Evolutionary conservation across 768 basidiomycete species (phyloP).

Genomic region (Pisolithus orientalis): DNA sequence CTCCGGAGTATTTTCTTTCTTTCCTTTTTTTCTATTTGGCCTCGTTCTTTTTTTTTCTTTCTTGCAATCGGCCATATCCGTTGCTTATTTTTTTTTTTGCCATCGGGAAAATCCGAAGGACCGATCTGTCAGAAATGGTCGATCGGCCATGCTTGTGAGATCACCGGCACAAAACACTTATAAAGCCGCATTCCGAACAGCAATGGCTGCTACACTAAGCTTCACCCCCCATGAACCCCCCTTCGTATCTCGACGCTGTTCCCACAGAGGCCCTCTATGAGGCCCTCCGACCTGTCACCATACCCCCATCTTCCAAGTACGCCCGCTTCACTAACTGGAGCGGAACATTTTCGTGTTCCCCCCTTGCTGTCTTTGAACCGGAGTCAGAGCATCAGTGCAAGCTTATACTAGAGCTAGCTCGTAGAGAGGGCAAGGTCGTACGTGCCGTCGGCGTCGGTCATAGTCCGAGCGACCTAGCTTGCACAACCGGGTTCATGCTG

Average conservation of each 20-base stretch:
- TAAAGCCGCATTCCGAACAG: constrained; percentile 15
- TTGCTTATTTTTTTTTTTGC: neutral
- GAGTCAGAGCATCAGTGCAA: constrained; percentile 60
- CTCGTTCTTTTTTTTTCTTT: no score
- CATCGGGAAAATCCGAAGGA: constrained; percentile 8
- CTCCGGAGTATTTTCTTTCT: no score
- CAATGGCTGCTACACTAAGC: constrained; percentile 29
- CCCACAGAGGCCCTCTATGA: constrained; percentile 44
- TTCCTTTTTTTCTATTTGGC: no score
- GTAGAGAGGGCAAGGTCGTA: constrained; percentile 61
- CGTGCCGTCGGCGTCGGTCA: constrained; percentile 89
- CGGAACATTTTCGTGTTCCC: constrained; percentile 63
- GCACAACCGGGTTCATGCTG: constrained; percentile 83
- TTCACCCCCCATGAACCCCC: constrained; percentile 32
- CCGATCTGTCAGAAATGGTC: constrained; percentile 10
- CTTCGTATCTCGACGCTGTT: constrained; percentile 30
- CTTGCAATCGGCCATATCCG: constrained; percentile 11
- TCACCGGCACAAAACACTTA: constrained; percentile 18
- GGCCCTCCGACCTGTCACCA: constrained; percentile 50
- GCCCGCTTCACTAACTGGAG: constrained; percentile 83
- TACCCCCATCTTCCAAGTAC: constrained; percentile 33
- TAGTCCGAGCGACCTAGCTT: constrained; percentile 89
- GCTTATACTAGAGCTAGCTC: constrained; percentile 74
- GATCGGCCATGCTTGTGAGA: constrained; percentile 20
- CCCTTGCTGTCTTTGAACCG: constrained; percentile 73